A percentile compares a stretch with the other conserved stretches of the same genome.
These are phyloP conservation scores for Delitschia confertaspora DNA, from an alignment of 495 filamentous ascomycete species.

Conservation along the genomic window DNA sequence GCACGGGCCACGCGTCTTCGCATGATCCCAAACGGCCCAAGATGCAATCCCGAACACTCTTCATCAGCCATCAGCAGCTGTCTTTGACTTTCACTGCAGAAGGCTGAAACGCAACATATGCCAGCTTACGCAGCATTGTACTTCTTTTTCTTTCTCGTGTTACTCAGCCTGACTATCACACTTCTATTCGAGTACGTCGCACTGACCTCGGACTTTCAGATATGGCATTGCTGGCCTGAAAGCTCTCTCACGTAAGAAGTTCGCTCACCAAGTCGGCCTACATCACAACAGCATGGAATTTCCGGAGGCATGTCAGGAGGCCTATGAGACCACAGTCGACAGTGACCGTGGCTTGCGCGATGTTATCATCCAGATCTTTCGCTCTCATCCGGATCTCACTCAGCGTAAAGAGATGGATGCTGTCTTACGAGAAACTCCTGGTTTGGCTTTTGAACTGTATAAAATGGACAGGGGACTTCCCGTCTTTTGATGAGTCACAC, in stretches of 20 bases:
- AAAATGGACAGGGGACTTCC: slow-evolving; percentile 20
- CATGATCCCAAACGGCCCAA: too few species aligned
- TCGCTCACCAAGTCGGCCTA: slow-evolving; percentile 29
- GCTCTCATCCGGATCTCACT: slow-evolving; percentile 30
- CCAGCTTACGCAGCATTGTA: too few species aligned
- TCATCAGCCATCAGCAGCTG: too few species aligned
- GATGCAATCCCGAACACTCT: too few species aligned
- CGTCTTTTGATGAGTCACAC: slow-evolving; percentile 1
- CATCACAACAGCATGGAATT: slow-evolving; percentile 33
- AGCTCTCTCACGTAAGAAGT: slow-evolving; percentile 35
- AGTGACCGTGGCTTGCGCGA: slow-evolving; percentile 38
- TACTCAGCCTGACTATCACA: too few species aligned
- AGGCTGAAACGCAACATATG: too few species aligned
- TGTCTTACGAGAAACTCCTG: slow-evolving; percentile 30
- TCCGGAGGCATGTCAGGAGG: slow-evolving; percentile 36
- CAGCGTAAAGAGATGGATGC: slow-evolving; percentile 31
- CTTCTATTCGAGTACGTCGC: too few species aligned
- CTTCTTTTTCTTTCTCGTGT: too few species aligned
- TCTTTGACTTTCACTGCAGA: too few species aligned
- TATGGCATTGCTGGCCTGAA: slow-evolving; percentile 40
- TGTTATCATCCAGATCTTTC: slow-evolving; percentile 34
- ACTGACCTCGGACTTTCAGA: slow-evolving; percentile 14
- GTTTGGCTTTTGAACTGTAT: slow-evolving; percentile 34
- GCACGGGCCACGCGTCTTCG: too few species aligned
- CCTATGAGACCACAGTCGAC: slow-evolving; percentile 37